phyloP scores from a whole-genome alignment of 768 basidiomycete species.

The Nevesoporus exiguus region DNA sequence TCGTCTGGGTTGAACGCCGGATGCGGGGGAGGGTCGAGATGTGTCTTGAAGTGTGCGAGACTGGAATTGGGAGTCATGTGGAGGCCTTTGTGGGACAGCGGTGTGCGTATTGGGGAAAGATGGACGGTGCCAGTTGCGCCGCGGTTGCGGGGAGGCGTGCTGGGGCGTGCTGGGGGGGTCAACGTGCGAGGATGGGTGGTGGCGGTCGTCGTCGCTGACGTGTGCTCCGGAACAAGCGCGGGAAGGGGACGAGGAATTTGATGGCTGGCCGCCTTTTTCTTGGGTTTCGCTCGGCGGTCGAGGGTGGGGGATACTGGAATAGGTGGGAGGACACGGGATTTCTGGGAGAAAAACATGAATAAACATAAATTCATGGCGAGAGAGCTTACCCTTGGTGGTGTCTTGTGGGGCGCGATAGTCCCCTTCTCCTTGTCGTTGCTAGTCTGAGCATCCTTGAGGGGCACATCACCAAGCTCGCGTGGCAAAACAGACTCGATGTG shows the following conservation, averaged over 20 bases:
- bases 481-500: constrained; percentile 19
- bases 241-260: constrained; percentile 19
- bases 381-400: constrained; percentile 27
- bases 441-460: constrained; percentile 8
- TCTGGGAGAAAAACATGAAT: constrained; percentile 25
- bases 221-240: constrained; percentile 27
- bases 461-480: constrained; percentile 6
- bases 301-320: constrained; percentile 47
- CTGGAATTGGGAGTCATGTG: constrained; percentile 69
- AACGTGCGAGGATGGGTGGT: constrained; percentile 18
- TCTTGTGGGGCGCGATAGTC: constrained; percentile 15
- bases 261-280: constrained; percentile 18
- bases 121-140: constrained; percentile 31
- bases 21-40: constrained; percentile 60
- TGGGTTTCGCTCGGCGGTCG: constrained; percentile 30
- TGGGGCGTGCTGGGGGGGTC: constrained; percentile 40
- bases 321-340: constrained; percentile 38
- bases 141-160: constrained; percentile 36
- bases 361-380: not conserved
- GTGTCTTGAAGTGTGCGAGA: constrained; percentile 64
- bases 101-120: constrained; percentile 61
- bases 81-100: constrained; percentile 62
- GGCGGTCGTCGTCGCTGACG: constrained; percentile 10
- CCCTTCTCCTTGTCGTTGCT: constrained; percentile 20
- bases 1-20: constrained; percentile 25